Percentiles rank a stretch among this genome's conserved stretches.
Evolutionary conservation across 495 filamentous ascomycete genomes (phyloP).

Genomic region (Daldinia concentrica): DNA sequence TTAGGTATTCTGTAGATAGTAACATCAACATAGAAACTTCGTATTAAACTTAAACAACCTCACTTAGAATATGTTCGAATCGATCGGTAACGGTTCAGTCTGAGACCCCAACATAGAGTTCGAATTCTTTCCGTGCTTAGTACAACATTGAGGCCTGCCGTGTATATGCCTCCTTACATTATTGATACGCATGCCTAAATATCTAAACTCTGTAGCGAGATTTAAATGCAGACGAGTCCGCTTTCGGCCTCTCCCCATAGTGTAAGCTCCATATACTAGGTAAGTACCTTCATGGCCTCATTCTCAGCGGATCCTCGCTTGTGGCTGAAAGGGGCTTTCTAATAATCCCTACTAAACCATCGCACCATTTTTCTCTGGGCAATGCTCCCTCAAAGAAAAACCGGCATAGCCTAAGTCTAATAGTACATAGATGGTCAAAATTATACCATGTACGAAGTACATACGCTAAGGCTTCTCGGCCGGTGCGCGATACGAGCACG

Average conservation of each 20-base stretch:
- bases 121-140: slow-evolving; percentile 14
- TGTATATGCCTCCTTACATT: slow-evolving; percentile 24
- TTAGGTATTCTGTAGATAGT: slow-evolving; percentile 2
- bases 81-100: slow-evolving; percentile 5
- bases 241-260: slow-evolving; percentile 30
- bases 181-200: slow-evolving; percentile 29
- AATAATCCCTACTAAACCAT: slow-evolving; percentile 29
- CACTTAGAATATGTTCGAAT: slow-evolving; percentile 13
- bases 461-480: slow-evolving; percentile 4
- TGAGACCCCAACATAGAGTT: slow-evolving; percentile 27
- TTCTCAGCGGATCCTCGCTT: slow-evolving; percentile 28
- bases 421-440: neutral
- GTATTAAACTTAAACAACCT: slow-evolving; percentile 3
- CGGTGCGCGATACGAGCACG: slow-evolving; percentile 27
- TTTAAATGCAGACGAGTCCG: slow-evolving; percentile 22
- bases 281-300: slow-evolving; percentile 26
- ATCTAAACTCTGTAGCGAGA: slow-evolving; percentile 8
- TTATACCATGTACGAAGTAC: neutral
- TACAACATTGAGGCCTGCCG: slow-evolving; percentile 18
- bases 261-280: slow-evolving; percentile 26
- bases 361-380: slow-evolving; percentile 31
- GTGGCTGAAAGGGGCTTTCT: slow-evolving; percentile 29
- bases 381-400: slow-evolving; percentile 16
- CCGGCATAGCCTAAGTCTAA: slow-evolving; percentile 3
- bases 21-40: neutral